Percentiles rank a stretch among this genome's conserved stretches.
Evolutionary conservation across 352 stramenopile species (phyloP).

Genomic region (Phytophthora megakarya): DNA sequence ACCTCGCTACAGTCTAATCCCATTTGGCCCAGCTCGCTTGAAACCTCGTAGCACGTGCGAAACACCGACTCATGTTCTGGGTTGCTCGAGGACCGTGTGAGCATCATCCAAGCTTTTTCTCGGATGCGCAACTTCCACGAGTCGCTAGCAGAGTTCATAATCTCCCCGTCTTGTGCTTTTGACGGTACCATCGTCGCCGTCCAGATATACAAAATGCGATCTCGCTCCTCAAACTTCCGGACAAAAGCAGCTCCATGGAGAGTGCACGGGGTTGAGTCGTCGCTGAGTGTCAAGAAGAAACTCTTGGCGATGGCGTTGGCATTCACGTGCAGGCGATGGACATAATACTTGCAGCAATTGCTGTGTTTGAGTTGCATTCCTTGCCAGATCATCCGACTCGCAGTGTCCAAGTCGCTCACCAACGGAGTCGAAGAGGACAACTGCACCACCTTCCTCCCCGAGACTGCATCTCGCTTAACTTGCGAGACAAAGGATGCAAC

Average conservation of each 20-base stretch:
- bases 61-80: constrained; percentile 22
- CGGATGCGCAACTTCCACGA: constrained; percentile 17
- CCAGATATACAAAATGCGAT: constrained; percentile 30
- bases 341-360: constrained; percentile 18
- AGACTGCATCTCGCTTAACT: constrained; percentile 18
- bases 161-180: neutral
- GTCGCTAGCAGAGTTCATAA: neutral
- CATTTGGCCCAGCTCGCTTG: constrained; percentile 11
- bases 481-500: constrained; percentile 16
- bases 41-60: constrained; percentile 25
- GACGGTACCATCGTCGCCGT: constrained; percentile 23
- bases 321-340: constrained; percentile 25
- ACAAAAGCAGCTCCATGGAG: constrained; percentile 21
- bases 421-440: constrained; percentile 19
- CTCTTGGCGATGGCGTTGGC: constrained; percentile 28
- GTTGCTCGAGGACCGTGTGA: constrained; percentile 15
- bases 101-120: constrained; percentile 25
- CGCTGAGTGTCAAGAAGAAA: constrained; percentile 19
- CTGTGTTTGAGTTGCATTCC: constrained; percentile 22
- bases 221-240: constrained; percentile 21
- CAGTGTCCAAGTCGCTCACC: constrained; percentile 13
- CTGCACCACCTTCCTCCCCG: constrained; percentile 12
- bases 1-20: too few relatives aligned
- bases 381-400: constrained; percentile 25
- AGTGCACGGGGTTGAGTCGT: neutral